These are phyloP conservation scores for Fusarium solani-melongenae DNA, from an alignment of 2,329 filamentous ascomycete genomes.

Conservation along the genomic window DNA sequence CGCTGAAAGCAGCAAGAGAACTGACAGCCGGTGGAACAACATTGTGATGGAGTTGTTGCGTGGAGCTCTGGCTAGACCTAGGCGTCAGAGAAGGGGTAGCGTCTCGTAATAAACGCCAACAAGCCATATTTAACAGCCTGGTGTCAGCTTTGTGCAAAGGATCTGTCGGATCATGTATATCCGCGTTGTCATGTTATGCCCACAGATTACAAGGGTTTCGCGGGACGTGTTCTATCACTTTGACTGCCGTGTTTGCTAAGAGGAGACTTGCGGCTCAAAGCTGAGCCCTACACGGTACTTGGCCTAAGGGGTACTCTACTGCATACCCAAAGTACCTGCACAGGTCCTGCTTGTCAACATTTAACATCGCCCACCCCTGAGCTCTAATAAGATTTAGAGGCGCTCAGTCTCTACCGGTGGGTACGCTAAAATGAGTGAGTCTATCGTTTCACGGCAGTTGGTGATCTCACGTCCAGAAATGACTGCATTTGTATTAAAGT, in stretches of 20 bases:
- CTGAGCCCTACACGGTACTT: neutral
- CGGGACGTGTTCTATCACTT: neutral
- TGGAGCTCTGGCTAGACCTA: neutral
- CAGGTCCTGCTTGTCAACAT: neutral
- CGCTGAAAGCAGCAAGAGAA: neutral
- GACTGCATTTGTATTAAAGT: neutral
- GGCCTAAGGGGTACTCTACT: neutral
- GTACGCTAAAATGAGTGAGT: neutral
- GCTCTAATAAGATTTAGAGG: neutral
- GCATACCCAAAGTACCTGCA: neutral
- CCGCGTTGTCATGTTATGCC: neutral
- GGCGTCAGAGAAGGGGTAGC: neutral
- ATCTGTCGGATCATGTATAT: neutral
- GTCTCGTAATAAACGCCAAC: neutral
- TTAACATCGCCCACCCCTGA: neutral
- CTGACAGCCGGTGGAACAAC: neutral
- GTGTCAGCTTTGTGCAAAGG: neutral
- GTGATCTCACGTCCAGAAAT: neutral
- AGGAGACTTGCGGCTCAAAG: neutral
- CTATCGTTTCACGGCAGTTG: neutral
- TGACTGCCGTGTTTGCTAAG: neutral
- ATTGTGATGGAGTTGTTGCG: neutral
- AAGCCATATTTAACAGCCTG: neutral
- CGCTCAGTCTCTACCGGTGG: neutral
- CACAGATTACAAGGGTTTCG: neutral